Conservation (phyloP, 768 basidiomycete species). For the Naganishia randhawae region DNA sequence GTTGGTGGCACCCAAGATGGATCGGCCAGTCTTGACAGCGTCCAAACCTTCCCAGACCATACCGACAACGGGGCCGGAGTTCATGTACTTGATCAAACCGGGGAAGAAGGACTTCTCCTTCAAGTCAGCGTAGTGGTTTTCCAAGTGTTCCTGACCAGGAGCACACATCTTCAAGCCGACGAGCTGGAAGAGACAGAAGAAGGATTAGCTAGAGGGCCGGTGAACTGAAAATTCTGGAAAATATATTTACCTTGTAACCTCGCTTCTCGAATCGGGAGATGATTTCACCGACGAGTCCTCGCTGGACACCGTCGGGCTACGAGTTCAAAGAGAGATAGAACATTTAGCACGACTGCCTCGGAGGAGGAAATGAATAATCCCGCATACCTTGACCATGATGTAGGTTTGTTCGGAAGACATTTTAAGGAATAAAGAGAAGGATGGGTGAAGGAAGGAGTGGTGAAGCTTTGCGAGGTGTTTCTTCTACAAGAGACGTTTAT, state of each 20-base stretch:
- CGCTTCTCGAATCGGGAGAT: conserved; percentile 94
- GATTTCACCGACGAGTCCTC: conserved; percentile 90
- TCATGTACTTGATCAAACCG: conserved; percentile 73
- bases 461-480: background rate
- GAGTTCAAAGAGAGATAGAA: conserved; percentile 21
- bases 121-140: conserved; percentile 97
- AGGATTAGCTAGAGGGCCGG: background rate
- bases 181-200: conserved; percentile 55
- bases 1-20: conserved; percentile 95
- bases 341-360: conserved; percentile 39
- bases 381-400: conserved; percentile 91
- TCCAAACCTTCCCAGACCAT: conserved; percentile 75
- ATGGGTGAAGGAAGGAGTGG: background rate
- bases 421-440: conserved; percentile 28
- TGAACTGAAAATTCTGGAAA: no score
- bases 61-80: conserved; percentile 79
- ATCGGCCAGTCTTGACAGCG: conserved; percentile 74
- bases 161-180: conserved; percentile 86
- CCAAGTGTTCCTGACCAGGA: conserved; percentile 73
- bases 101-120: conserved; percentile 93
- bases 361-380: background rate
- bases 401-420: conserved; percentile 90
- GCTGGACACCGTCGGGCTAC: conserved; percentile 98
- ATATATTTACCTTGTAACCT: conserved; percentile 68
- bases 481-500: background rate